These are phyloP conservation scores for Eucalyptus regnans DNA, from an alignment of 345 rosid genomes.

Conservation along the genomic window DNA sequence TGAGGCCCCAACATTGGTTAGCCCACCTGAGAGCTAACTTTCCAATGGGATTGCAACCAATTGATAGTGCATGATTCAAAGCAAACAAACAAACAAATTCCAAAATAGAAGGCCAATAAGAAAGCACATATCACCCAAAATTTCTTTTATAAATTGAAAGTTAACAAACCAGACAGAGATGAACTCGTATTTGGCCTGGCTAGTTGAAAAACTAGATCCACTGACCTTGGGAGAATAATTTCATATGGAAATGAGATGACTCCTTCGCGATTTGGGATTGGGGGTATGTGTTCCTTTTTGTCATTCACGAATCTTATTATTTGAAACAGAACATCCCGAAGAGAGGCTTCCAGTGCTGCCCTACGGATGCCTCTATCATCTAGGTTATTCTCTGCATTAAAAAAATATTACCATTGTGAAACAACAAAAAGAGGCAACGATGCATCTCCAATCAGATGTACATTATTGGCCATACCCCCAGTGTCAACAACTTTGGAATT, in stretches of 20 bases:
- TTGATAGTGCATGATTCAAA: not conserved
- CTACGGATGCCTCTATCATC: constrained; percentile 62
- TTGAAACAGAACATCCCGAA: constrained; percentile 82
- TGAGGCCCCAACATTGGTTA: not conserved
- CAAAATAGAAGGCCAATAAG: not conserved
- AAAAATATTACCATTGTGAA: not conserved
- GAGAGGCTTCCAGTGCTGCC: constrained; percentile 67
- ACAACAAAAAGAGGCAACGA: not conserved
- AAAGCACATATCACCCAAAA: not conserved
- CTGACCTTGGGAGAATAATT: constrained; percentile 79
- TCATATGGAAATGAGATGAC: constrained; percentile 76
- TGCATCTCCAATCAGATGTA: not conserved
- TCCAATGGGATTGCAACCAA: not conserved
- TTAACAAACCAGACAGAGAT: not conserved
- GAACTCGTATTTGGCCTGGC: not conserved
- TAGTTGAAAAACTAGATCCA: not conserved
- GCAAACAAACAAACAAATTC: not conserved
- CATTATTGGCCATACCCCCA: constrained; percentile 36
- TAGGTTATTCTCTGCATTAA: constrained; percentile 27
- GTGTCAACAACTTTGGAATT: constrained; percentile 57
- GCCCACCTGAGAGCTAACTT: not conserved
- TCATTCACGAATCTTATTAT: constrained; percentile 88
- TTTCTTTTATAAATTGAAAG: not conserved
- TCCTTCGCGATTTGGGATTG: constrained; percentile 50
- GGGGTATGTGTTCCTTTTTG: constrained; percentile 92